Evolutionary conservation across 495 filamentous ascomycete species (phyloP), one percentile per base, ranked within the genome.

Genomic region (Ramalina intermedia): DNA sequence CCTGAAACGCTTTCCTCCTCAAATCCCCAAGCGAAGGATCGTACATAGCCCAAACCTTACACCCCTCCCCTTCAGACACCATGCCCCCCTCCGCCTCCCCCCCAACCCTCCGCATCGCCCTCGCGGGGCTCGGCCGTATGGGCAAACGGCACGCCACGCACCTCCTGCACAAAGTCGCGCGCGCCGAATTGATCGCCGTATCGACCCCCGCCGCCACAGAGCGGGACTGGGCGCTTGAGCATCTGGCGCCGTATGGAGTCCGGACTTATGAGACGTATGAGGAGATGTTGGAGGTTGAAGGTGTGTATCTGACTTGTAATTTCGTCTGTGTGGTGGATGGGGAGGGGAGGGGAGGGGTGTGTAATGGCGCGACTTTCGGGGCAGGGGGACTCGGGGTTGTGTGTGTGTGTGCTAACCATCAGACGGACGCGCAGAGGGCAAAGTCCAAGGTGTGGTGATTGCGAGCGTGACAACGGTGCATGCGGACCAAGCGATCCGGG

Each of bases 91-190:
- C 41, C 41, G 4, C 26, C 18, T 35, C 69, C 38, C 60, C 59
- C 26, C 54, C 57, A 38, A 72, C 62, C 55, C 60, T 76, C 43
- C 64, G 66, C 43, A 64, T 76, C 47, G 74, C 63, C 50, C 68
- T 67, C 48, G 71, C 70, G 37, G 74, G 74, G 51, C 69, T 78
- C 41, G 74, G 74, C 46, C 72, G 74, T 43, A 77, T 77, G 74
- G 74, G 74, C 52, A 73, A 74, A 54, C 66, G 73, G 44, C 74
- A 77, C 57, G 74, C 73, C 36, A 56, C 72, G 7, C 71, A 75
- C 55, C 70, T 77, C 57, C 59, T 75, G 3, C 55, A 75, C 43
- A 66, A 68, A 37, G 71, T 67, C 35, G 71, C 73, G 16, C 70
- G 70, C 16, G 71, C 72, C 14, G 58, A 76, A 37, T 60, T 79